phyloP scores from a whole-genome alignment of 352 stramenopile genomes.

The Pythium phragmiticola region DNA sequence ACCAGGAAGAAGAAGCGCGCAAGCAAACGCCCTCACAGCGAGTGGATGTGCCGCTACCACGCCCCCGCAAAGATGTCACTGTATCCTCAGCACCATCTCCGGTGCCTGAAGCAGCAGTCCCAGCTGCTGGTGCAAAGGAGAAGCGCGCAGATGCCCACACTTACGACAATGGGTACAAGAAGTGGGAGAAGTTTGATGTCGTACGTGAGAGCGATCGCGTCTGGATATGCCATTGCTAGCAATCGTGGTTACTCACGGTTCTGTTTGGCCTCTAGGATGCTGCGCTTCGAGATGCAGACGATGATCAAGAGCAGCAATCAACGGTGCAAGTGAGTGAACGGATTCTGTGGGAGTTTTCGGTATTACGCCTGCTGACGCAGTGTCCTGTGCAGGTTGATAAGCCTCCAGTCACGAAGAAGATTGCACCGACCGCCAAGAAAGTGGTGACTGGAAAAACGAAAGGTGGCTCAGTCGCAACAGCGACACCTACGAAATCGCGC shows the following conservation, averaged over 20 bases:
- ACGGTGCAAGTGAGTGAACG: not conserved
- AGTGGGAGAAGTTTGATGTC: conserved; percentile 89
- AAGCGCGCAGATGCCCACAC: conserved; percentile 68
- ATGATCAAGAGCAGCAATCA: conserved; percentile 8
- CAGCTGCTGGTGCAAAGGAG: not conserved
- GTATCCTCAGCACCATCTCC: conserved; percentile 8
- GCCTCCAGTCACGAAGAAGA: not conserved
- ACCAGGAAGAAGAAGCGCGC: conserved; percentile 44
- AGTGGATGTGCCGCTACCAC: conserved; percentile 19
- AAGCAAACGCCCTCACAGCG: conserved; percentile 24
- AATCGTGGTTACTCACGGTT: not conserved
- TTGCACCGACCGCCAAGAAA: conserved; percentile 3
- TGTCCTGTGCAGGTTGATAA: not conserved
- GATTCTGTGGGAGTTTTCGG: not conserved
- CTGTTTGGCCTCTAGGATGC: conserved; percentile 21
- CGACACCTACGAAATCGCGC: conserved; percentile 26
- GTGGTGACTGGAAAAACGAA: not conserved
- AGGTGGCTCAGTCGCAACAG: not conserved
- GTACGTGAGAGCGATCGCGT: conserved; percentile 30
- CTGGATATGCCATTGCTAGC: not conserved
- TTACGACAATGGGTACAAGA: conserved; percentile 89
- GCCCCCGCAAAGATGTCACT: conserved; percentile 10
- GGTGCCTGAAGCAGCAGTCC: not conserved
- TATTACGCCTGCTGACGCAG: not conserved
- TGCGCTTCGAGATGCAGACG: conserved; percentile 34